Evolutionary conservation across 140 eudicot genomes (phyloP).

Genomic region (Anethum foeniculum): DNA sequence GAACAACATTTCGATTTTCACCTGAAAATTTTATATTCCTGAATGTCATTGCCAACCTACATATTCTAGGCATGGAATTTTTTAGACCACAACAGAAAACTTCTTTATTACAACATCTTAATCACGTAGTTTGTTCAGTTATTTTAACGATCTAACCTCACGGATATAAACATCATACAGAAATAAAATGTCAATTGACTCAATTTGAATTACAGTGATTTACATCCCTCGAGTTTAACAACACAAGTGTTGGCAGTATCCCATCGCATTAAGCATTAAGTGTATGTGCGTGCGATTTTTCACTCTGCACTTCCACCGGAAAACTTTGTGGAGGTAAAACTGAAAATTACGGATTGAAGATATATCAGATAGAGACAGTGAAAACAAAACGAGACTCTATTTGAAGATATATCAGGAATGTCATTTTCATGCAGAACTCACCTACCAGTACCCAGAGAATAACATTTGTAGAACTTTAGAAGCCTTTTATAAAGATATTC

Average conservation of each 20-base stretch:
- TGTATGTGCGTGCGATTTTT: not conserved
- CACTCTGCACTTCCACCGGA: not conserved
- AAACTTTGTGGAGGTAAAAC: not conserved
- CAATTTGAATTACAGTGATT: not conserved
- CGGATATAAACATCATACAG: not conserved
- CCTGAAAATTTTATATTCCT: slow-evolving; percentile 34
- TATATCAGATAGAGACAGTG: not conserved
- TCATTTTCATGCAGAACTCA: not conserved
- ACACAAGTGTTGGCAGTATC: not conserved
- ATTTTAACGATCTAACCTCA: not conserved
- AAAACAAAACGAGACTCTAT: not conserved
- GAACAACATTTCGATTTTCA: slow-evolving; percentile 28
- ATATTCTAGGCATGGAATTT: not conserved
- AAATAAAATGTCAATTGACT: not conserved
- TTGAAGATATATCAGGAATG: not conserved
- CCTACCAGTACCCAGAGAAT: not conserved
- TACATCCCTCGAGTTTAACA: not conserved
- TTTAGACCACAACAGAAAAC: not conserved
- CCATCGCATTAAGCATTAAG: not conserved
- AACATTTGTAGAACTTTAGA: not conserved
- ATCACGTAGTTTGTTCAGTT: not conserved
- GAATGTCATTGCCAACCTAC: not conserved
- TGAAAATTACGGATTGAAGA: not conserved
- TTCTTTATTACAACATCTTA: not conserved
- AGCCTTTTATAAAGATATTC: not conserved